A percentile compares a stretch with the other conserved stretches of the same genome.
Evolutionary conservation across 805 yeast species (phyloP).

Genomic region (Barnettozyma sucrosica): DNA sequence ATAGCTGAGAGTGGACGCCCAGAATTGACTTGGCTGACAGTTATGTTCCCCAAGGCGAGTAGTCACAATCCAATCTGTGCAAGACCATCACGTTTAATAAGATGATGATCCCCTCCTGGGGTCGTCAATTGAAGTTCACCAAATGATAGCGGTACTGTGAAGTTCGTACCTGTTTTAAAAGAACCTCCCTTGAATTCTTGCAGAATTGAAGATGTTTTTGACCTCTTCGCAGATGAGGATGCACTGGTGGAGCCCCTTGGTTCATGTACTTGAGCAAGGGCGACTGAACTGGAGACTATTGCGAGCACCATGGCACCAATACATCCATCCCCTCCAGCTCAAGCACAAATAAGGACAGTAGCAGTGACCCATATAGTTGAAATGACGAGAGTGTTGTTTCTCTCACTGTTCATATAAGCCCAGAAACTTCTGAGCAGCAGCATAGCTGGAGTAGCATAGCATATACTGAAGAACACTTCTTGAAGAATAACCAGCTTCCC

Average conservation of each 20-base stretch:
- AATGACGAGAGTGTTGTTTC: neutral
- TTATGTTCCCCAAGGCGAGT: neutral
- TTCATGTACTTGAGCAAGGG: neutral
- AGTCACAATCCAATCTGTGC: neutral
- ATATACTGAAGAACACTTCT: neutral
- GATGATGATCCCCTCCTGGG: neutral
- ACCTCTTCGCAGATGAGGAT: neutral
- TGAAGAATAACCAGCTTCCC: neutral
- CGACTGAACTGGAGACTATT: neutral
- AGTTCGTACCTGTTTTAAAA: neutral
- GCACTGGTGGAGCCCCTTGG: neutral
- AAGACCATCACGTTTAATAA: neutral
- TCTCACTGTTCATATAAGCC: neutral
- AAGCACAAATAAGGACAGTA: neutral
- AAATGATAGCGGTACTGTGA: neutral
- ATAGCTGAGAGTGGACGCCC: too few species aligned
- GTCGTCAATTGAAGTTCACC: neutral
- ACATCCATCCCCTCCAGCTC: neutral
- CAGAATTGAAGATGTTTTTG: neutral
- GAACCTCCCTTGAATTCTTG: neutral
- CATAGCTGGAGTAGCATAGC: neutral
- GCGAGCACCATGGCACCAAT: neutral
- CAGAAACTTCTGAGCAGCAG: neutral
- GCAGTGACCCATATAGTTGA: neutral
- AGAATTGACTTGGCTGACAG: neutral